These are phyloP conservation scores for Lentinula aciculospora DNA, from an alignment of 768 basidiomycete species.

Conservation along the genomic window DNA sequence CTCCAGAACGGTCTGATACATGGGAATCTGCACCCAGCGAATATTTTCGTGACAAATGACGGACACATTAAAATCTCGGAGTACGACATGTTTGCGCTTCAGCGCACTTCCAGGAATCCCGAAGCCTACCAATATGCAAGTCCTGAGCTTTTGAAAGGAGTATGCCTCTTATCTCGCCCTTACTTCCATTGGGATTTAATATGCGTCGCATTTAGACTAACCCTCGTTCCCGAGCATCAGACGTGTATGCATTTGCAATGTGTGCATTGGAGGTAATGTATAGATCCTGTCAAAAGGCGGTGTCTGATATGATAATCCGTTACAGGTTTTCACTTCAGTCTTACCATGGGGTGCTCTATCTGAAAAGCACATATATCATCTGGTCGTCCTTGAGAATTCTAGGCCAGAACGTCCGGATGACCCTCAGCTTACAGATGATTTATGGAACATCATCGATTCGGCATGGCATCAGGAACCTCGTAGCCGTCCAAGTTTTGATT, in stretches of 20 bases:
- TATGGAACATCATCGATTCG: conserved; percentile 20
- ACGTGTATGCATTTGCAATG: conserved; percentile 24
- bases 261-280: conserved; percentile 17
- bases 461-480: conserved; percentile 20
- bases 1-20: conserved; percentile 17
- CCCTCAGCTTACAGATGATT: conserved; percentile 15
- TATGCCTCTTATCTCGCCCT: conserved; percentile 9
- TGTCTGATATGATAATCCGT: neutral
- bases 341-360: conserved; percentile 20
- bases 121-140: conserved; percentile 20
- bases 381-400: conserved; percentile 18
- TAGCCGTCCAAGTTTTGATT: conserved; percentile 20
- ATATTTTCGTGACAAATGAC: conserved; percentile 16
- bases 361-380: conserved; percentile 20
- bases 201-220: conserved; percentile 12
- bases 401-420: conserved; percentile 22
- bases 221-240: conserved; percentile 15
- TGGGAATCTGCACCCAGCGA: conserved; percentile 19
- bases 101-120: conserved; percentile 12
- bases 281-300: neutral
- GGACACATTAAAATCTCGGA: conserved; percentile 16
- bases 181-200: neutral
- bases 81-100: conserved; percentile 18
- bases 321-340: conserved; percentile 18
- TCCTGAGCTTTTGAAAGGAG: conserved; percentile 23